These are phyloP conservation scores for Parasarocladium wereldwijsianum DNA, from an alignment of 2,329 filamentous ascomycete genomes.

Conservation along the genomic window DNA sequence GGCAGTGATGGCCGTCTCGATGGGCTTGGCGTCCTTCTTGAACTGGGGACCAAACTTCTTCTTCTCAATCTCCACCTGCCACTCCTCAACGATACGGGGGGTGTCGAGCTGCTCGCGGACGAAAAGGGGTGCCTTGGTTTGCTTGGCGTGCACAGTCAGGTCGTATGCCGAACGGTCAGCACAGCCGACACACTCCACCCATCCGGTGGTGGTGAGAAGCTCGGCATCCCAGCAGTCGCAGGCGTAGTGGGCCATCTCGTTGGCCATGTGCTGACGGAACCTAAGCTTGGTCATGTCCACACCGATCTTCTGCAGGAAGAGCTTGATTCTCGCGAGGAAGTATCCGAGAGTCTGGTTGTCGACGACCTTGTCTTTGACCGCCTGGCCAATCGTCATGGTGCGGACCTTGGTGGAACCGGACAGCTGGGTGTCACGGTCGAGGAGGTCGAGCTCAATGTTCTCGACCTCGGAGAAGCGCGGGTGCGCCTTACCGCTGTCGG, in stretches of 20 bases:
- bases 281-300: slow-evolving; percentile 78
- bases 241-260: slow-evolving; percentile 76
- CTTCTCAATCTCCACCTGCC: slow-evolving; percentile 75
- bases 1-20: slow-evolving; percentile 64
- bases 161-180: slow-evolving; percentile 94
- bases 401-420: slow-evolving; percentile 66
- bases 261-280: slow-evolving; percentile 90
- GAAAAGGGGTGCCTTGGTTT: slow-evolving; percentile 73
- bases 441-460: slow-evolving; percentile 66
- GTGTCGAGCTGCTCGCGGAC: slow-evolving; percentile 71
- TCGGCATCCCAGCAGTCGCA: slow-evolving; percentile 98
- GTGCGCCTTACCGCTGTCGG: slow-evolving; percentile 89
- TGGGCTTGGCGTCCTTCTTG: slow-evolving; percentile 82
- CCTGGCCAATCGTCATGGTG: slow-evolving; percentile 68
- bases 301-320: slow-evolving; percentile 80
- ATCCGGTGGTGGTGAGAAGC: slow-evolving; percentile 79
- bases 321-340: slow-evolving; percentile 85
- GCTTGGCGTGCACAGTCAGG: slow-evolving; percentile 80
- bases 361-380: slow-evolving; percentile 67
- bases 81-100: slow-evolving; percentile 72
- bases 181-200: slow-evolving; percentile 97
- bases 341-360: slow-evolving; percentile 98
- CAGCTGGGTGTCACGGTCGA: slow-evolving; percentile 75
- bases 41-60: slow-evolving; percentile 93
- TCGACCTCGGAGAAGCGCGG: slow-evolving; percentile 74